phyloP scores from a whole-genome alignment of 164 flowering plant species.

The grape (Vitis vinifera) region DNA sequence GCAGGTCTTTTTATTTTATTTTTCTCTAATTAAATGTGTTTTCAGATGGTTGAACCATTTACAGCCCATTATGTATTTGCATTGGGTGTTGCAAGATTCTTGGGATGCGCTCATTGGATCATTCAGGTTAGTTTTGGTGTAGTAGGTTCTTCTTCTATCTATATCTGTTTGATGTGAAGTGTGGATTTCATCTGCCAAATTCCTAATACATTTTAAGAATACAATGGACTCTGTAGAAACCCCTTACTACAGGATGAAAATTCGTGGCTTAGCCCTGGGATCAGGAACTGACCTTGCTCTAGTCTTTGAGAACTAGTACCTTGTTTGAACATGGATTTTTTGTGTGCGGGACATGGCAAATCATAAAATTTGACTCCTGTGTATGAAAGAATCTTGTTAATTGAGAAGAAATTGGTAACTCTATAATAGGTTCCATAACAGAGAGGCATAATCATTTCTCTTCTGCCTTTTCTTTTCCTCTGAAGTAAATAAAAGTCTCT shows the following conservation, averaged over 20 bases:
- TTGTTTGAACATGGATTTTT: too few species aligned
- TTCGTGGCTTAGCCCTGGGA: not conserved
- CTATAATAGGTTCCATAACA: too few species aligned
- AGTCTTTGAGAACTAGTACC: not conserved
- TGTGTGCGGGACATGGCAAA: too few species aligned
- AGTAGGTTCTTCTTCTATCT: too few species aligned
- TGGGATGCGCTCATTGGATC: slow-evolving; percentile 77
- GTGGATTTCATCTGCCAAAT: not conserved
- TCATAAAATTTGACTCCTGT: too few species aligned
- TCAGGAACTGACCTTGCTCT: not conserved
- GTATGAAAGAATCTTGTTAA: too few species aligned
- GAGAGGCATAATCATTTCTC: too few species aligned
- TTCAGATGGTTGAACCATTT: slow-evolving; percentile 89
- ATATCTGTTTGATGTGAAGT: too few species aligned
- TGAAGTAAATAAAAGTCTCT: too few species aligned
- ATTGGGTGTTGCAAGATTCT: slow-evolving; percentile 80
- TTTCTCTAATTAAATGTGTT: not conserved
- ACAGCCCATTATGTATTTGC: slow-evolving; percentile 93
- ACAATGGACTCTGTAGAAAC: not conserved
- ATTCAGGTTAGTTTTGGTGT: slow-evolving; percentile 33
- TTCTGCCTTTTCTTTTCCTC: too few species aligned
- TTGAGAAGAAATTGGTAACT: too few species aligned
- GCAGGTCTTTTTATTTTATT: not conserved
- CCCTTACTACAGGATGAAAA: not conserved
- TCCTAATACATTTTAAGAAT: not conserved